Conservation (phyloP, 2,329 filamentous ascomycete species). For the Capronia coronata region DNA sequence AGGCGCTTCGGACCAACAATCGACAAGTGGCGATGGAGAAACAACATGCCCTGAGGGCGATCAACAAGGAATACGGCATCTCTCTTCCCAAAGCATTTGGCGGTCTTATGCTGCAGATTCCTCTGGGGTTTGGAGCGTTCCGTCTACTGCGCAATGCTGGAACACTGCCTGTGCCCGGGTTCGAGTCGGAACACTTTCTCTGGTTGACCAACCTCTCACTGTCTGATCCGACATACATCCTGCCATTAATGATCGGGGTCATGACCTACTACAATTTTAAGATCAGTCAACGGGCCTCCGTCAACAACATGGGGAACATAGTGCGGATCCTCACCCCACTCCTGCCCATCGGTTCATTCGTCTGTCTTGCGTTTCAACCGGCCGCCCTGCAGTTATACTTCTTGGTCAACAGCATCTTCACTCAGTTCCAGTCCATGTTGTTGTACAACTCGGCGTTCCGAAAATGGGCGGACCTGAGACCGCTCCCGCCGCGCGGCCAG, state of each 20-base stretch:
- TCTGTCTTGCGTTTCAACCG: constrained; percentile 15
- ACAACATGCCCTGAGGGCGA: constrained; percentile 43
- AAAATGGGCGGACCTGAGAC: constrained; percentile 3
- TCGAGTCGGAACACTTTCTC: constrained; percentile 62
- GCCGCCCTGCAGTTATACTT: constrained; percentile 18
- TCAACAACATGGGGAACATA: constrained; percentile 29
- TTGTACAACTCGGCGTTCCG: constrained; percentile 9
- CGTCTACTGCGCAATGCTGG: constrained; percentile 68
- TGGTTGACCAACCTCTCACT: constrained; percentile 77
- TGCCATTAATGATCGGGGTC: constrained; percentile 58
- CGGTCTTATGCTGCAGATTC: constrained; percentile 55
- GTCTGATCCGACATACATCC: constrained; percentile 67
- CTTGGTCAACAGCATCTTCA: constrained; percentile 16
- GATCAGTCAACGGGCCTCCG: constrained; percentile 38
- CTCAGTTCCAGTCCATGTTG: constrained; percentile 8
- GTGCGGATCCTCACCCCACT: constrained; percentile 29
- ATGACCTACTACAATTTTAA: constrained; percentile 54
- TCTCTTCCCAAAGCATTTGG: constrained; percentile 46
- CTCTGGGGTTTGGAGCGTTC: constrained; percentile 76
- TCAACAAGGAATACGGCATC: constrained; percentile 53
- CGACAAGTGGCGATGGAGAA: constrained; percentile 42
- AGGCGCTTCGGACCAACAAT: constrained; percentile 41
- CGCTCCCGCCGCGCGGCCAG: neutral
- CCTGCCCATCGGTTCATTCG: constrained; percentile 49
- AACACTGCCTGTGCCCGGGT: constrained; percentile 68